phyloP scores from a whole-genome alignment of 192 early-diverging fungal genomes.

The Linnemannia hyalina region DNA sequence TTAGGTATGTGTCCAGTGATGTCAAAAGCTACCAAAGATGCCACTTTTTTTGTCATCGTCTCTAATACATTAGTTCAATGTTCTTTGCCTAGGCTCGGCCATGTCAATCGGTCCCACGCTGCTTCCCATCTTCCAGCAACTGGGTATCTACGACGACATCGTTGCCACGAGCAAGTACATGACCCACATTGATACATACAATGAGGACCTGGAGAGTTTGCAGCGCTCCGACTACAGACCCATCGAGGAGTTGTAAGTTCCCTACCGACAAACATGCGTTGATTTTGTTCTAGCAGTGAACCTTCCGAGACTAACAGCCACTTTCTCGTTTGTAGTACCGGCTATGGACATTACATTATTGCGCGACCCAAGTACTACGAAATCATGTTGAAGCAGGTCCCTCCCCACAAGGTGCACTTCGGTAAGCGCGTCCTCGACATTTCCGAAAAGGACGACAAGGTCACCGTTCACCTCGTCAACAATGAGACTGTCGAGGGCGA shows the following conservation, averaged over 20 bases:
- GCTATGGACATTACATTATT: slow-evolving; percentile 7
- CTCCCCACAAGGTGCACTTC: slow-evolving; percentile 15
- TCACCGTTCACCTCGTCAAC: background rate
- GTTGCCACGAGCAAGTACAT: background rate
- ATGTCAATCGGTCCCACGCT: background rate
- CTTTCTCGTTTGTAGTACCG: background rate
- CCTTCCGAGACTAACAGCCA: background rate
- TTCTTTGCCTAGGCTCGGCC: background rate
- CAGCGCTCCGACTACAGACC: background rate
- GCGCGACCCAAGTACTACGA: slow-evolving; percentile 11
- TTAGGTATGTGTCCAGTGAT: slow-evolving; percentile 8
- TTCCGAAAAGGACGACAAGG: slow-evolving; percentile 1
- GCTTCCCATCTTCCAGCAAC: slow-evolving; percentile 2
- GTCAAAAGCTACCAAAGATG: background rate
- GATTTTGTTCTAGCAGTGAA: background rate
- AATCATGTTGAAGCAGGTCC: slow-evolving; percentile 5
- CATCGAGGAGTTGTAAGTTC: background rate
- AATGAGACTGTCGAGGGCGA: background rate
- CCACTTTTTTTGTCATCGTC: no score
- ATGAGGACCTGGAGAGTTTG: background rate
- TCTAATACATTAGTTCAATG: no score
- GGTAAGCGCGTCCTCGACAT: slow-evolving; percentile 5
- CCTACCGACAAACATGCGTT: background rate
- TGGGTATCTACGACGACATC: slow-evolving; percentile 22
- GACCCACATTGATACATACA: background rate